Evolutionary conservation across 306 rosid species (phyloP), one percentile per base, ranked within the genome.

Genomic region (Biancaea sappan): DNA sequence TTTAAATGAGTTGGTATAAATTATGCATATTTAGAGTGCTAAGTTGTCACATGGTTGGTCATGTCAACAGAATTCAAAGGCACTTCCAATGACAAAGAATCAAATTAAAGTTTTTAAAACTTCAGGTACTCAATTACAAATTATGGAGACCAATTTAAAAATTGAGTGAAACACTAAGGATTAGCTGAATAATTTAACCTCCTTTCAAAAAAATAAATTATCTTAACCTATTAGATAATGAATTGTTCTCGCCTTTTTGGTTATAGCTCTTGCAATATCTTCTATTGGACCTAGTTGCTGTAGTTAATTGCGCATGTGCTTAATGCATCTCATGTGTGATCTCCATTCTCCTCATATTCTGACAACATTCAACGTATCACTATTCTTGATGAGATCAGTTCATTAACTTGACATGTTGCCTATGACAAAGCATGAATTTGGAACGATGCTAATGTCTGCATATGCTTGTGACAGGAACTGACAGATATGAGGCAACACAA

Each of bases 381-480:
- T 69, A 32, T 66, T 79, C 68, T 60, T 58, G 79, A 51, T 58
- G 73, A 41, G 35, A 22, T 32, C 41, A 57, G 57, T 79, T 63
- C 62, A 58, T 54, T 60, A 16, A 56, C 54, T 38, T 64, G 31
- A 15, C 15, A 21, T 35, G 37, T 44, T 59, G 22, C 57, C 50
- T 44, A 58, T 19, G 60, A 18, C 59, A 71, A 48, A 32, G 64
- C 51, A 74, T n/a, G 38, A 4, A n/a, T 80, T 31, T 74, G 32
- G 6, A n/a, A 53, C 67, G 76, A 79, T 43, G 24, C 46, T 58
- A 34, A 44, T 48, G 31, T 69, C 51, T 47, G 14, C 19, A 21
- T 66, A 47, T 81, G 57, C 72, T 28, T 51, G 82, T 78, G 66
- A 71, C 81, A 86, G 90, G 88, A 76, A 48, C 51, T 58, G 2